Percentiles rank a stretch among this genome's conserved stretches.
Evolutionary conservation across 305 asterid species (phyloP).

Genomic region (Fraxinus sp.): DNA sequence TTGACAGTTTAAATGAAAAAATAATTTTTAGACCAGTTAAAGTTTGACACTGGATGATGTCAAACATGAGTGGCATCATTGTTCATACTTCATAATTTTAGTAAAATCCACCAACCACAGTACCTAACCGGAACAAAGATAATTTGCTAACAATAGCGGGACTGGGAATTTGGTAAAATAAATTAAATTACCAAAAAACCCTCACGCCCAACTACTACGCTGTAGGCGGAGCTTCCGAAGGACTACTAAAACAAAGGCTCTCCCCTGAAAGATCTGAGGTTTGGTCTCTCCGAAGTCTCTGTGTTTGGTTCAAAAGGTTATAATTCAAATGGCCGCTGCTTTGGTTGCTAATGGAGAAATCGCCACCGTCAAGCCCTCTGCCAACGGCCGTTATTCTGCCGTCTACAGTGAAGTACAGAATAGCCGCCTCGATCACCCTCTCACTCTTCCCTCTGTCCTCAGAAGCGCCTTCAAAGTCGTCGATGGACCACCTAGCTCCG

Average conservation of each 20-base stretch:
- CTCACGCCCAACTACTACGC: background rate
- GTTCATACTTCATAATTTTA: background rate
- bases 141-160: background rate
- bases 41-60: background rate
- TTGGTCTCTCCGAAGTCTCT: constrained; percentile 16
- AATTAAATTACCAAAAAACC: constrained; percentile 1
- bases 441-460: constrained; percentile 85
- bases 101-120: background rate
- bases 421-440: constrained; percentile 84
- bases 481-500: constrained; percentile 84
- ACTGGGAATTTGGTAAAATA: background rate
- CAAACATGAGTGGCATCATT: background rate
- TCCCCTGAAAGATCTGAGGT: constrained; percentile 30
- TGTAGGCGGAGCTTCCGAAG: constrained; percentile 24
- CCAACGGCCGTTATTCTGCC: constrained; percentile 56
- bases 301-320: constrained; percentile 13
- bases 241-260: constrained; percentile 28
- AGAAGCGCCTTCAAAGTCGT: constrained; percentile 56
- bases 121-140: background rate
- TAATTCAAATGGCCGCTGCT: constrained; percentile 57
- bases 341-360: constrained; percentile 53
- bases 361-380: constrained; percentile 39
- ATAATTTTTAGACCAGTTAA: background rate
- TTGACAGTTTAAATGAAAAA: too few relatives aligned
- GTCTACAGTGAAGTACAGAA: constrained; percentile 88